Evolutionary conservation across 768 basidiomycete species (phyloP), one percentile per base, ranked within the genome.

Genomic region (Pisolithus albus): DNA sequence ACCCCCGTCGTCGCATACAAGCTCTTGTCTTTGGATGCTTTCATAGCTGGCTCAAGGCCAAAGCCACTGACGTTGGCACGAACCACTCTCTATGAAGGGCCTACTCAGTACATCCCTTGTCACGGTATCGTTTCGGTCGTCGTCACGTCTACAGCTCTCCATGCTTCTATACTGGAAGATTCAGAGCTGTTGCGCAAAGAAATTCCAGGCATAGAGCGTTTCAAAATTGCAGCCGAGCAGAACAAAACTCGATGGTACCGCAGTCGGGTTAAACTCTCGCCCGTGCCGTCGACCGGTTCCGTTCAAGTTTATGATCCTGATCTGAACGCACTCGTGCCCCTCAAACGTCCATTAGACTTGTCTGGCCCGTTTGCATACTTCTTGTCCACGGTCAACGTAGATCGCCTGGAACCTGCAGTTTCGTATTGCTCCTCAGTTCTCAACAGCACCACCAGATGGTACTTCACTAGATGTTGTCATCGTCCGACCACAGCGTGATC

Each of bases 281-380:
- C 85, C 23, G 52, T 68, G 3, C 59, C 71, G 13, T 64, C 65
- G 38, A 60, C 64, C 1, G 67, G 67, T 32, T 60, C 64, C 16
- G 78, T 87, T 16, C 68, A 81, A 56, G 72, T 80, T 26, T 96
- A 88, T 65, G 78, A 89, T 57, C 81, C 8, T 49, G 30, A 57
- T 2, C 64, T 65, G 9, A 63, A 73, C 30, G 51, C 64, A 4
- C 87, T 92, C 60, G 63, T 80, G 15, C 56, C 69, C n/a, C 68
- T 73, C 58, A 66, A 68, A 2, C 65, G 69, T 13, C 67, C 67
- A 9, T 62, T 80, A 11, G 71, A 75, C 36, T 55, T 92, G 9
- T 59, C 74, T 3, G 94, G 92, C 2, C 92, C 92, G 5, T 96
- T 94, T 61, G 74, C 77, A 24, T 98, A 97, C 69, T 88, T 96